Base-by-base conservation (phyloP, 441 rosid genomes). In the Erysimum cheiri region DNA sequence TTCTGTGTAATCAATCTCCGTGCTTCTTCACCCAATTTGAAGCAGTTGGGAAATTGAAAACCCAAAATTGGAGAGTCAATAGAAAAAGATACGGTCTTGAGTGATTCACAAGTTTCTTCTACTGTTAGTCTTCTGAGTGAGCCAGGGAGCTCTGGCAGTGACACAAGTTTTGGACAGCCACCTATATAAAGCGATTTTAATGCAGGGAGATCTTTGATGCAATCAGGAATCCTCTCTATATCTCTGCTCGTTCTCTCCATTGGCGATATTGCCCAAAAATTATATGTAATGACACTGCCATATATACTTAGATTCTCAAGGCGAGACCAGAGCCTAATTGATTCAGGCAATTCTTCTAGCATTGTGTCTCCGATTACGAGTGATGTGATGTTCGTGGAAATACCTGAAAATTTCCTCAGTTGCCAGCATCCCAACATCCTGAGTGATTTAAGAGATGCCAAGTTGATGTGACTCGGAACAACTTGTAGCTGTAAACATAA, bases 131-230 rank as follows among this genome's bases (percentile, higher is more conserved):
- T 15, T 43, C 1, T 60, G 39, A 60, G 26, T 12, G 37, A 41
- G 26, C 28, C 0, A 47, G 68, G 68, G 32, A 63, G 44, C 56
- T 47, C 44, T 7, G 68, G 32, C 46, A 63, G 44, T 63, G 68
- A 63, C 33, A 41, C 4, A n/a, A 63, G 43, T 12, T 63, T 63
- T 47, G 22, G 31, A 35, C 56, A 60, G 3, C 28, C 26, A 29
- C 0, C 0, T 29, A 44, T 29, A 5, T 0, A 0, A 14, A 43
- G 0, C 11, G 0, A 0, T 11, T 7, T 35, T 12, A 69, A 35
- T 58, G 3, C n/a, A 2, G 29, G 8, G 10, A 60, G 60, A 19
- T 48, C 53, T 60, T 49, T 60, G 44, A 70, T 50, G 10, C 74
- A 36, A 10, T 48, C 40, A 26, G 66, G 73, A 58, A 47, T 24